These are phyloP conservation scores for Skeletonema costatum DNA, from an alignment of 108 stramenopile species.

Conservation along the genomic window DNA sequence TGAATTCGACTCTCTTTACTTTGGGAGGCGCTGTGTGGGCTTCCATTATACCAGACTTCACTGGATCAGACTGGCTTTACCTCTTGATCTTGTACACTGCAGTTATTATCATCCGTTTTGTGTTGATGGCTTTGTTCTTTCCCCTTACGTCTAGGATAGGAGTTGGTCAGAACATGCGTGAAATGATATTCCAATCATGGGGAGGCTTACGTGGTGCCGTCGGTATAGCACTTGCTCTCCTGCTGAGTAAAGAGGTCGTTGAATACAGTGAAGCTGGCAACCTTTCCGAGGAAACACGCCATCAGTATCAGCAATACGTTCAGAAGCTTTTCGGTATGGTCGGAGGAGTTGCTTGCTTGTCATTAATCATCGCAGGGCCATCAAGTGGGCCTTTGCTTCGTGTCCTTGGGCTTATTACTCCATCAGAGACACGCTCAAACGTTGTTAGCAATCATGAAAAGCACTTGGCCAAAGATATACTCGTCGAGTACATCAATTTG, in stretches of 20 bases:
- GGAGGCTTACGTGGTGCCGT: constrained; percentile 88
- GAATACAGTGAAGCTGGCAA: constrained; percentile 2
- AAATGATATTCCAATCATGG: constrained; percentile 71
- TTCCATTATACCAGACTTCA: constrained; percentile 50
- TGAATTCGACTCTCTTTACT: constrained; percentile 91
- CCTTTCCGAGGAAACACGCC: background rate
- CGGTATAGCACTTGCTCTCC: constrained; percentile 79
- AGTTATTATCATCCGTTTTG: constrained; percentile 60
- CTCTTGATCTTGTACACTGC: constrained; percentile 56
- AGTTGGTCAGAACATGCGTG: constrained; percentile 48
- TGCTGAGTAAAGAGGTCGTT: constrained; percentile 61
- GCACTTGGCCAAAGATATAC: background rate
- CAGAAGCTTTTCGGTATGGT: constrained; percentile 26
- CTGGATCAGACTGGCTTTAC: constrained; percentile 67
- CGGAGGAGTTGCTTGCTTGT: constrained; percentile 7
- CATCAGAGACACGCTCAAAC: constrained; percentile 3
- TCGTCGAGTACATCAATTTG: constrained; percentile 16
- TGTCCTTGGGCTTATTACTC: background rate
- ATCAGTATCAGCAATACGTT: background rate
- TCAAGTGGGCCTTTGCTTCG: constrained; percentile 14
- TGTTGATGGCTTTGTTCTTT: constrained; percentile 61
- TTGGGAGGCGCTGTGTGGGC: constrained; percentile 89
- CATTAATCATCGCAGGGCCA: background rate
- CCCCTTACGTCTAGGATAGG: constrained; percentile 73
- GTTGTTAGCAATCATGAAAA: background rate